Evolutionary conservation across 2,329 filamentous ascomycete species (phyloP), one percentile per base, ranked within the genome.

Genomic region (Fusarium oligoseptatum): DNA sequence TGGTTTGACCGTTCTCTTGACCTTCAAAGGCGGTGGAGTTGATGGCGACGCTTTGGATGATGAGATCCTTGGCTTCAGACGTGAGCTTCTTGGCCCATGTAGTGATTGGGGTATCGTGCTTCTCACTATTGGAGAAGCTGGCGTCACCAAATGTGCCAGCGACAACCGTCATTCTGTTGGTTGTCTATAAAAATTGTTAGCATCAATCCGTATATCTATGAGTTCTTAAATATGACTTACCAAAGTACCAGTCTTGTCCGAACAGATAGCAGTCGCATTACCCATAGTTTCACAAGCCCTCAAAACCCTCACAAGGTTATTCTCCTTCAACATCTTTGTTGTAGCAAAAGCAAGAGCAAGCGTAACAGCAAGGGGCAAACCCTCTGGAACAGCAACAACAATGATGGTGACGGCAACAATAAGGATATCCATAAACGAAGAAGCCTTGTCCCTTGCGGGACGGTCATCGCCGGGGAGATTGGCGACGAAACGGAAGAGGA

Each of bases 261-360:
- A 95, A 82, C 93, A 95, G 56, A 95, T 92, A 0, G 92, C 92
- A 2, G 90, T 92, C 2, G 90, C 90, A 74, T 93, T 92, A 2
- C 91, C 91, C 91, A 93, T 93, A 9, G 91, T 92, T 80, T 93
- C 91, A 80, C 91, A 93, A 70, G 91, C 91, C 64, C 90, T 87
- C 11, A 93, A 85, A 57, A 92, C 85, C 68, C 91, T 88, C 9
- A 93, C 91, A 43, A 93, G 82, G 69, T 93, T 93, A 83, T 92
- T 92, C 80, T 93, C 91, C 78, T 91, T 92, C 20, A 92, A 82
- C 87, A 93, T 91, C 45, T 89, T 86, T n/a, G 89, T 92, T 0
- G 91, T 92, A 11, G 91, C 91, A 77, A 92, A 93, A 10, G 91
- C 91, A 36, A 93, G 81, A 6, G 91, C 90, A 3, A 92, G 85